These are phyloP conservation scores for Aristolochia fimbriata DNA, from an alignment of 164 flowering plant species.

Conservation along the genomic window DNA sequence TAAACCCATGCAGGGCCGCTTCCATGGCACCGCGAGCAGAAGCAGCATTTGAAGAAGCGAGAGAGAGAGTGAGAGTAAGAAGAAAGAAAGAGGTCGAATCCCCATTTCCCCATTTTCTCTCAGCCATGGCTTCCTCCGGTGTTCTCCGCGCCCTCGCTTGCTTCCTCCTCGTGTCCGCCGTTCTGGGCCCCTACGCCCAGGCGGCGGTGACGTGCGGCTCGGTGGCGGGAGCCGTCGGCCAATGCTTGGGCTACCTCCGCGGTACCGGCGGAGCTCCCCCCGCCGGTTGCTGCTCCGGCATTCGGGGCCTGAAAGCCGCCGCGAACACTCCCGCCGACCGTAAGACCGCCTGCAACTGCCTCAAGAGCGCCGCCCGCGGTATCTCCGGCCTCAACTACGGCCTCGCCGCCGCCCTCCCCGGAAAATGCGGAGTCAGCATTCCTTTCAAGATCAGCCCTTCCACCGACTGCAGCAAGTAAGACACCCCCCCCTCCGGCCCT, in stretches of 20 bases:
- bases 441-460: background rate
- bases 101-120: too few relatives aligned
- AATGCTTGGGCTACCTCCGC: background rate
- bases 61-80: too few relatives aligned
- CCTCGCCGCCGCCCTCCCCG: background rate
- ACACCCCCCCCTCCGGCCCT: too few relatives aligned
- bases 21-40: too few relatives aligned
- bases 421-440: background rate
- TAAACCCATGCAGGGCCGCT: too few relatives aligned
- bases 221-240: background rate
- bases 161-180: background rate
- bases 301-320: background rate
- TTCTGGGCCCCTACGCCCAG: background rate
- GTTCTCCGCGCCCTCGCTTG: too few relatives aligned
- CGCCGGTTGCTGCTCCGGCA: background rate
- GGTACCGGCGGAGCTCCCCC: background rate
- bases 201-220: background rate
- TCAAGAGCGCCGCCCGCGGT: background rate
- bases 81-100: too few relatives aligned
- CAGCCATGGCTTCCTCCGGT: too few relatives aligned
- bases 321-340: background rate
- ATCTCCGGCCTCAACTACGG: background rate
- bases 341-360: conserved; percentile 1
- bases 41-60: too few relatives aligned
- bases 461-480: conserved; percentile 3